Evolutionary conservation across 768 basidiomycete species (phyloP), one percentile per base, ranked within the genome.

Genomic region (Phylloporus sp.): DNA sequence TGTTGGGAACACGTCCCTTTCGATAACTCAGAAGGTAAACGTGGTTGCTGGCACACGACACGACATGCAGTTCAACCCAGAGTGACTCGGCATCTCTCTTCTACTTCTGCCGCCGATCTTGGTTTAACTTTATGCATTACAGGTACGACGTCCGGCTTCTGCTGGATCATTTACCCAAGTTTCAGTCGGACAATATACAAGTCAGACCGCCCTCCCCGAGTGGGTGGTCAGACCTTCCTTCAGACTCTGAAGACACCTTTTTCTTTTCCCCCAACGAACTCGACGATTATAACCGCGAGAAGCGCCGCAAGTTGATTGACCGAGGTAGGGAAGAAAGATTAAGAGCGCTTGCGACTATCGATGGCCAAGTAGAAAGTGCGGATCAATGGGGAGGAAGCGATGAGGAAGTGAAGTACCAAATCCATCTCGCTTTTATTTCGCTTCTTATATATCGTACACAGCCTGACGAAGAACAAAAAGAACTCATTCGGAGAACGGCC

Each of bases 191-290:
- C 37, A 21, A 8, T 8, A 29, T 13, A 24, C 51, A 24, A 6
- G 10, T n/a, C 27, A 38, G 58, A 44, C 51, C 74, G 1, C 65
- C 61, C 20, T 79, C 82, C 0, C 77, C 80, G 3, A 67, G 73
- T 4, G 87, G 86, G 8, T 93, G 90, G 90, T 84, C 84, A 1
- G 85, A 90, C 62, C 75, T 93, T 3, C 84, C 90, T 5, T 91
- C 90, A 0, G 90, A 93, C 57, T 62, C 80, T 5, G 91, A 93
- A 68, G 90, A 94, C 54, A 84, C 78, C 0, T 94, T 91, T 66
- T 88, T 87, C 68, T 76, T 93, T 50, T 73, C 80, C 1, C 76
- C 76, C 0, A 71, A 74, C 6, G 90, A 92, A 53, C 67, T 73
- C 3, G 80, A 81, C 13, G 84, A 84, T 49, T 82, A 81, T 50